A percentile compares a stretch with the other conserved stretches of the same genome.
Conservation (phyloP, 1,284 basidiomycete species). For the Ganoderma multipileum region DNA sequence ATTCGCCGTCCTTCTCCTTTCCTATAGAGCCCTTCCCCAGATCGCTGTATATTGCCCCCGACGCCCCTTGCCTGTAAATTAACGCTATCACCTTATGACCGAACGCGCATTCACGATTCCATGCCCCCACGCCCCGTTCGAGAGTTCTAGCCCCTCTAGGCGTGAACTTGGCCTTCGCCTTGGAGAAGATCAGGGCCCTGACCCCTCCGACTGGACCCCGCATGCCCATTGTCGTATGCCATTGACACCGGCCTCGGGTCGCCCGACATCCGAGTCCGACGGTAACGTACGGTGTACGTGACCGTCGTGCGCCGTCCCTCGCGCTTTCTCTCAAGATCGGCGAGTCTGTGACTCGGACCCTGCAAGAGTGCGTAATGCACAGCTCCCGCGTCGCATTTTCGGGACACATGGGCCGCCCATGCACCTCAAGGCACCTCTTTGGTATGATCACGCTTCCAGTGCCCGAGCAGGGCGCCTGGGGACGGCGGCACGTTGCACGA, state of each 20-base stretch:
- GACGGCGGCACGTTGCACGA: neutral
- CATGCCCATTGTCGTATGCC: neutral
- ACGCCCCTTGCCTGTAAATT: neutral
- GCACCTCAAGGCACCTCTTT: neutral
- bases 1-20: neutral
- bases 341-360: neutral
- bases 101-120: neutral
- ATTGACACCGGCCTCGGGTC: neutral
- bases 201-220: neutral
- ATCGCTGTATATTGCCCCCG: neutral
- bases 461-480: neutral
- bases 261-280: neutral
- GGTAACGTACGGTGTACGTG: neutral
- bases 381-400: neutral
- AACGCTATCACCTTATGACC: conserved; percentile 1
- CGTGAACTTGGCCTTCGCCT: neutral
- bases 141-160: neutral
- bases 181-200: neutral
- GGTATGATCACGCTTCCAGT: neutral
- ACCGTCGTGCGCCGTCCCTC: neutral
- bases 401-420: neutral
- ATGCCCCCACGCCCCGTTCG: neutral
- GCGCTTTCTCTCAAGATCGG: neutral
- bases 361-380: neutral
- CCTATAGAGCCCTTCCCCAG: neutral